Conservation (phyloP, 345 rosid genomes). For the Aquilaria yunnanensis region DNA sequence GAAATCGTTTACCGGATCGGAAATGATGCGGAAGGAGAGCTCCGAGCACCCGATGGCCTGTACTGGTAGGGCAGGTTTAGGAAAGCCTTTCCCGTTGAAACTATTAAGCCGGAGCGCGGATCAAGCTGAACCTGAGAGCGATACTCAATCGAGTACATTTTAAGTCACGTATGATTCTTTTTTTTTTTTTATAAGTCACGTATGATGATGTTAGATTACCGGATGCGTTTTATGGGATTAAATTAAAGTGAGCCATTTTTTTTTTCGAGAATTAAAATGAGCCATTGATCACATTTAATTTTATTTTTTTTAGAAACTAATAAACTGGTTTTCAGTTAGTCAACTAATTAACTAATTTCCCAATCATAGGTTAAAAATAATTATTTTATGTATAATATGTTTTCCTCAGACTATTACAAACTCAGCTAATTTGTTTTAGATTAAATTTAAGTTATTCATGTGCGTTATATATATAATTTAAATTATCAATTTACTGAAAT, state of each 20-base stretch:
- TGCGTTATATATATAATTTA: no score
- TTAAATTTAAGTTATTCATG: no score
- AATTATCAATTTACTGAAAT: no score
- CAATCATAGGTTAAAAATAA: no score
- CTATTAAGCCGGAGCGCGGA: background rate
- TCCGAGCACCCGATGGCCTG: background rate
- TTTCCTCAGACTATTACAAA: no score
- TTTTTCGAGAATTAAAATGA: background rate
- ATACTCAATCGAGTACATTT: background rate
- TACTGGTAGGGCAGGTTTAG: background rate
- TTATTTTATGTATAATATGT: no score
- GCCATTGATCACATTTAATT: no score
- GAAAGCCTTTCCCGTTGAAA: conserved; percentile 2
- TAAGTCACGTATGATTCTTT: background rate
- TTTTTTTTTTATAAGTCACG: background rate
- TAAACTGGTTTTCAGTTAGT: no score
- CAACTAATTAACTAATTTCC: no score
- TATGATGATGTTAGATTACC: background rate
- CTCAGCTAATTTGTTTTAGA: no score
- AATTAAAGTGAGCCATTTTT: background rate
- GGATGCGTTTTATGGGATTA: background rate
- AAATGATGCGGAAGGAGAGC: conserved; percentile 5
- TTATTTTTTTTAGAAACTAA: no score
- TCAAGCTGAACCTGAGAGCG: background rate
- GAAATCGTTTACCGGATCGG: conserved; percentile 24